Evolutionary conservation across 768 basidiomycete genomes (phyloP).

Genomic region (Nidula microcarpa): DNA sequence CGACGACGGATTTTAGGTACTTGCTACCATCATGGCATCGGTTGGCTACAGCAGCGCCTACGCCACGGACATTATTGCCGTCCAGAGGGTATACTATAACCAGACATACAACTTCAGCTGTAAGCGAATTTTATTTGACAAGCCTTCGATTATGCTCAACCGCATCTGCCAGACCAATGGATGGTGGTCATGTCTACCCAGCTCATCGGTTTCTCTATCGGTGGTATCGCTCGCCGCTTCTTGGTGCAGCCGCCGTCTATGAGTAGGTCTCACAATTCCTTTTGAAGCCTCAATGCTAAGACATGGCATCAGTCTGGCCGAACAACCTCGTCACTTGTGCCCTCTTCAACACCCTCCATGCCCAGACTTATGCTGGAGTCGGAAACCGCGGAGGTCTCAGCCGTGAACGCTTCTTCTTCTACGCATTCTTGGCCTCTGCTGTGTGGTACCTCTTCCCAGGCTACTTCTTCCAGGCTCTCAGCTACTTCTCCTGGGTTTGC

Average conservation of each 20-base stretch:
- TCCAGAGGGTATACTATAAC: slow-evolving; percentile 70
- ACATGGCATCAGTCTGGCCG: slow-evolving; percentile 62
- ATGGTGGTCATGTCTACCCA: slow-evolving; percentile 75
- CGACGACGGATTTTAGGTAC: slow-evolving; percentile 28
- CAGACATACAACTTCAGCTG: slow-evolving; percentile 59
- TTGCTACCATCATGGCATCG: slow-evolving; percentile 50
- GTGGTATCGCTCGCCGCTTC: slow-evolving; percentile 69
- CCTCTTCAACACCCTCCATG: slow-evolving; percentile 79
- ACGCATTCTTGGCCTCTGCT: slow-evolving; percentile 52
- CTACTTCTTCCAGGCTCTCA: slow-evolving; percentile 66
- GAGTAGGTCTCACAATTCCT: slow-evolving; percentile 36
- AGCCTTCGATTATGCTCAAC: neutral
- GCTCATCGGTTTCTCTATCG: slow-evolving; percentile 81
- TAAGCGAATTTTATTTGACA: slow-evolving; percentile 20
- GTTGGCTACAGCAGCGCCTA: slow-evolving; percentile 54
- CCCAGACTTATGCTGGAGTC: slow-evolving; percentile 63
- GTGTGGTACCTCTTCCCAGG: slow-evolving; percentile 72
- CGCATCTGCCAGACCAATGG: slow-evolving; percentile 60
- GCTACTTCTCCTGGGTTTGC: slow-evolving; percentile 56
- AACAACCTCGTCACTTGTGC: slow-evolving; percentile 70
- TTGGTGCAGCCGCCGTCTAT: slow-evolving; percentile 70
- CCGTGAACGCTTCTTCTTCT: slow-evolving; percentile 76
- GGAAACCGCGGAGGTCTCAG: slow-evolving; percentile 63
- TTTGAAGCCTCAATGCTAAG: too few relatives aligned
- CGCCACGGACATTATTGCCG: slow-evolving; percentile 74